phyloP scores from a whole-genome alignment of 2,329 filamentous ascomycete genomes.

The Xylaria sp. region DNA sequence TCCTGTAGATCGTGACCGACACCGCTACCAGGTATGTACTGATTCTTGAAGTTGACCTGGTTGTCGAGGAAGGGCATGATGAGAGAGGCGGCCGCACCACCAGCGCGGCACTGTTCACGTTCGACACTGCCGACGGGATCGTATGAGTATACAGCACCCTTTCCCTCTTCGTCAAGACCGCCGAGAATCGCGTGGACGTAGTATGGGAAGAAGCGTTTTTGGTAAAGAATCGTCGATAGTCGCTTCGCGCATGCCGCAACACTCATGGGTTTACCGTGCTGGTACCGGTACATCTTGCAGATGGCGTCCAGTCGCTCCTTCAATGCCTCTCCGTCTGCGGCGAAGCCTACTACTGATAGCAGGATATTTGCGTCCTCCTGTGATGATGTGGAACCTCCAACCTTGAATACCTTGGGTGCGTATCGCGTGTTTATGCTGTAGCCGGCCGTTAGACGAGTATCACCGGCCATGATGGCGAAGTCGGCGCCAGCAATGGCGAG shows the following conservation, averaged over 20 bases:
- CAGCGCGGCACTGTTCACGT: slow-evolving; percentile 90
- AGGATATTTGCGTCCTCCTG: slow-evolving; percentile 83
- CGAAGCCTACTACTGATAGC: slow-evolving; percentile 90
- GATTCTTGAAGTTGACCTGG: slow-evolving; percentile 99
- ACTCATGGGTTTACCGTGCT: slow-evolving; percentile 93
- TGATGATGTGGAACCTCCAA: slow-evolving; percentile 82
- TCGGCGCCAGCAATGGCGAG: slow-evolving; percentile 89
- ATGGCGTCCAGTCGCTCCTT: slow-evolving; percentile 90
- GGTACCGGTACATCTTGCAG: slow-evolving; percentile 98
- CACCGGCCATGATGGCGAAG: slow-evolving; percentile 94
- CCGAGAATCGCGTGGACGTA: slow-evolving; percentile 93
- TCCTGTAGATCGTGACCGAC: slow-evolving; percentile 74
- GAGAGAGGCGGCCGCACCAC: slow-evolving; percentile 83
- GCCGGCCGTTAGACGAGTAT: slow-evolving; percentile 90
- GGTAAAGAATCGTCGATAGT: slow-evolving; percentile 90
- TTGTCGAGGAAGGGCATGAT: slow-evolving; percentile 99
- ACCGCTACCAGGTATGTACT: slow-evolving; percentile 84
- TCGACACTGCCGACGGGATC: slow-evolving; percentile 98
- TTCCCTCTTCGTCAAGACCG: slow-evolving; percentile 89
- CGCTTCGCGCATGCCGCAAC: slow-evolving; percentile 93
- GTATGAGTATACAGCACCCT: slow-evolving; percentile 92
- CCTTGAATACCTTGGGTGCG: slow-evolving; percentile 93
- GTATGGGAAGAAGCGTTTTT: slow-evolving; percentile 98
- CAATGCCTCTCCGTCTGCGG: slow-evolving; percentile 87
- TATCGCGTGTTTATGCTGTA: slow-evolving; percentile 99